A percentile compares a stretch with the other conserved stretches of the same genome.
Evolutionary conservation across 345 rosid species (phyloP).

Genomic region (Iberis pinnata): DNA sequence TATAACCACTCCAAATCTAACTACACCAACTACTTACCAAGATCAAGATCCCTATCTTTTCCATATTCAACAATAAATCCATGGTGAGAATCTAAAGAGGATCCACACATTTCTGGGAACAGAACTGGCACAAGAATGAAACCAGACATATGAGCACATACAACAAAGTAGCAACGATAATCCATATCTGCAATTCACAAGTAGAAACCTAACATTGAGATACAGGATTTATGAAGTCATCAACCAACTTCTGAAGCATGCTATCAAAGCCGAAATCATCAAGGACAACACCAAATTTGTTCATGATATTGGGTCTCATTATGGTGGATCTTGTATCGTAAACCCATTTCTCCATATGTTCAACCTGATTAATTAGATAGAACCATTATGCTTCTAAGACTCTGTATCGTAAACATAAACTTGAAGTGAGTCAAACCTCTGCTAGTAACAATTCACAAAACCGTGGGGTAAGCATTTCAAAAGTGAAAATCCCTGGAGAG

Average conservation of each 20-base stretch:
- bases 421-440: constrained; percentile 40
- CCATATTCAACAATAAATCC: constrained; percentile 98
- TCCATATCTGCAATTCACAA: constrained; percentile 2
- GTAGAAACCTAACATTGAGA: constrained; percentile 45
- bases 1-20: constrained; percentile 6
- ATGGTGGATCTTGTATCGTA: constrained; percentile 54
- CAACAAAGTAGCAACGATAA: not conserved
- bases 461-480: constrained; percentile 69
- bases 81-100: constrained; percentile 90
- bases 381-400: constrained; percentile 51
- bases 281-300: constrained; percentile 82
- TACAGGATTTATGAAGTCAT: constrained; percentile 68
- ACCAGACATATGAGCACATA: constrained; percentile 14
- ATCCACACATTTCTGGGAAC: constrained; percentile 82
- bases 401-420: constrained; percentile 35
- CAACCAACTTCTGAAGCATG: constrained; percentile 80
- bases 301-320: constrained; percentile 97
- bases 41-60: constrained; percentile 70
- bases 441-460: constrained; percentile 61
- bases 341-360: constrained; percentile 84
- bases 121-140: constrained; percentile 42
- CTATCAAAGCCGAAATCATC: constrained; percentile 88
- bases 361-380: constrained; percentile 45
- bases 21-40: constrained; percentile 51
- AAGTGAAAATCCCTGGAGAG: constrained; percentile 61